Percentiles rank a stretch among this genome's conserved stretches.
Evolutionary conservation across 352 stramenopile species (phyloP).

Genomic region (Phytophthora palmivora): DNA sequence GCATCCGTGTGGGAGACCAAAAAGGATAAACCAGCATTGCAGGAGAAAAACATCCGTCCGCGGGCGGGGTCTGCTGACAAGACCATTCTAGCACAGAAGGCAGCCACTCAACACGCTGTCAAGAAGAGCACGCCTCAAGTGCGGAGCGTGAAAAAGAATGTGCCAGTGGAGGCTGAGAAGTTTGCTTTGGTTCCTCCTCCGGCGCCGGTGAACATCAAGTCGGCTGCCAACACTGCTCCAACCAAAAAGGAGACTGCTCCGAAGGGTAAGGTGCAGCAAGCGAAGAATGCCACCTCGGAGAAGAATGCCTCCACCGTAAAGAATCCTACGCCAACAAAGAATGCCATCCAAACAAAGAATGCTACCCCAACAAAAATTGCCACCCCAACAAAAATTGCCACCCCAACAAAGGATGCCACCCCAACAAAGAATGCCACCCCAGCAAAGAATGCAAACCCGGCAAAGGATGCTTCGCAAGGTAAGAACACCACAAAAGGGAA

Average conservation of each 20-base stretch:
- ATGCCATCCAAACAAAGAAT: neutral
- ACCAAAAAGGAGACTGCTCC: conserved; percentile 2
- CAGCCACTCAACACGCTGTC: neutral
- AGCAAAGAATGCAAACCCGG: neutral
- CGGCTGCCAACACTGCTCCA: no score
- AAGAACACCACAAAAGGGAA: conserved; percentile 12
- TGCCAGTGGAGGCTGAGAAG: conserved; percentile 13
- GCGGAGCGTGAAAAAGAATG: conserved; percentile 17
- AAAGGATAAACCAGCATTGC: conserved; percentile 25
- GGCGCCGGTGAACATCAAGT: conserved; percentile 11
- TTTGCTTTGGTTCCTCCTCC: conserved; percentile 14
- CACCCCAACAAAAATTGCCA: neutral
- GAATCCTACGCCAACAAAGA: neutral
- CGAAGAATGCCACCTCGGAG: neutral
- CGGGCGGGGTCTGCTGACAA: conserved; percentile 3
- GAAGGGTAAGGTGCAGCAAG: no score
- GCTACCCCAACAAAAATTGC: neutral
- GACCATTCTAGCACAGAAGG: conserved; percentile 9
- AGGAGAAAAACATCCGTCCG: conserved; percentile 15
- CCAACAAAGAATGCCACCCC: neutral
- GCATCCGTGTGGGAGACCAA: conserved; percentile 14
- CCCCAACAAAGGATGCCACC: neutral
- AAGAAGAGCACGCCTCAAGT: conserved; percentile 22
- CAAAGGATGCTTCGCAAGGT: conserved; percentile 13
- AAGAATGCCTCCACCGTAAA: neutral